phyloP scores from a whole-genome alignment of 108 stramenopile genomes.

The Craspedostauros australis region DNA sequence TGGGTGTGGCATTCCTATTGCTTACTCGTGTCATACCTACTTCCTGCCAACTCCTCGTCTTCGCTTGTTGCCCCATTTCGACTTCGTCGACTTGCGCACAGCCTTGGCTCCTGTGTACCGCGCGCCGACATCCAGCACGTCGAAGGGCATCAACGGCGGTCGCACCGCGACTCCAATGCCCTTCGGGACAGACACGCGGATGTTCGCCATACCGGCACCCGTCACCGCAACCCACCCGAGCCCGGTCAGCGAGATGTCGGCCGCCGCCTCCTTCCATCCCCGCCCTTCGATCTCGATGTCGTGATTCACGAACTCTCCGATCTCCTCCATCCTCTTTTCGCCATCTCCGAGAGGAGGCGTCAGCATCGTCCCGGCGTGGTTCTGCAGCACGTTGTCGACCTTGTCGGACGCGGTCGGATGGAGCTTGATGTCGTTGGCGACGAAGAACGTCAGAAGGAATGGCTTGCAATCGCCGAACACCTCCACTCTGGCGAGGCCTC shows the following conservation, averaged over 20 bases:
- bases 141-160: slow-evolving; percentile 88
- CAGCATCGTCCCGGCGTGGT: slow-evolving; percentile 86
- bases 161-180: slow-evolving; percentile 79
- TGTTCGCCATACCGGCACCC: slow-evolving; percentile 73
- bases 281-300: slow-evolving; percentile 78
- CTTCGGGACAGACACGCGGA: slow-evolving; percentile 76
- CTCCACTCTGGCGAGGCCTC: slow-evolving; percentile 80
- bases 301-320: slow-evolving; percentile 86
- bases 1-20: no score
- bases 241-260: slow-evolving; percentile 89
- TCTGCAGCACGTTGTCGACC: slow-evolving; percentile 75
- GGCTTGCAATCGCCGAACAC: slow-evolving; percentile 79
- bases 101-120: slow-evolving; percentile 81
- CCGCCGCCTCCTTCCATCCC: slow-evolving; percentile 93
- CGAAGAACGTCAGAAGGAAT: slow-evolving; percentile 93
- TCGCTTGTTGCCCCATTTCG: slow-evolving; percentile 61
- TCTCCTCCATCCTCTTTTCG: slow-evolving; percentile 64
- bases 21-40: no score
- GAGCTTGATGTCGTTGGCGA: slow-evolving; percentile 92
- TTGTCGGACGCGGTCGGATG: slow-evolving; percentile 71
- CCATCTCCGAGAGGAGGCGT: slow-evolving; percentile 86
- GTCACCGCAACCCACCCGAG: slow-evolving; percentile 97
- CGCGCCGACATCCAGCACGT: slow-evolving; percentile 80
- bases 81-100: slow-evolving; percentile 56
- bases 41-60: slow-evolving; percentile 75